Evolutionary conservation across 2,329 filamentous ascomycete genomes (phyloP), one percentile per base, ranked within the genome.

Genomic region (Helminthosporium solani): DNA sequence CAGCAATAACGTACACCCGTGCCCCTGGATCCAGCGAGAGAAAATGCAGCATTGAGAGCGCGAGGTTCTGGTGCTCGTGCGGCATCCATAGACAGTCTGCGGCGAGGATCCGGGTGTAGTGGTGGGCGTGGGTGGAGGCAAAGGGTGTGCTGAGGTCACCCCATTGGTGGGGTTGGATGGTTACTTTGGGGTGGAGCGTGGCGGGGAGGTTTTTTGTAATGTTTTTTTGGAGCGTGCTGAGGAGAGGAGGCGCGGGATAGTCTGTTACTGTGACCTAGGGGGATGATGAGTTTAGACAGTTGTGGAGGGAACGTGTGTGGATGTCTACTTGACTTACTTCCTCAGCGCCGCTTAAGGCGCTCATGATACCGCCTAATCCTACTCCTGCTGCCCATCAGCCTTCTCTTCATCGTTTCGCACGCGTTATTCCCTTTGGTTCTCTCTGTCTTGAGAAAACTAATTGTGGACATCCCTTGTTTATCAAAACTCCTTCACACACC

Each of bases 11-110:
- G 70, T 84, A 82, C 40, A 83, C 78, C 27, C 80, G 73, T 2
- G 82, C 79, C 11, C 58, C 65, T 1, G 70, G 56, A 2, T 61
- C 67, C 4, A 61, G 61, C 1, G 65, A 70, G 15, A 89, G 73
- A 61, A 88, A 87, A 67, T 82, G 81, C 4, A 75, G 67, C 61
- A 88, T 81, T 19, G 84, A 87, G 33, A 63, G 67, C 37, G 78
- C 77, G 20, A 90, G 75, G 64, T 84, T 86, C n/a, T 69, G 75
- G 67, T 90, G 87, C 72, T 89, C 80, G 73, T 78, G 79, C 1
- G 82, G 80, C 83, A 89, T 88, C 86, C 86, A 90, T 46, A 87
- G 76, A 60, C 86, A 88, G 68, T 90, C 86, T 51, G 84, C 83
- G 0, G 82, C 83, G n/a, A 88, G 69, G 33, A 90, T 74, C 46